These are phyloP conservation scores for Talaromyces ruber DNA, from an alignment of 495 filamentous ascomycete species.

Conservation along the genomic window DNA sequence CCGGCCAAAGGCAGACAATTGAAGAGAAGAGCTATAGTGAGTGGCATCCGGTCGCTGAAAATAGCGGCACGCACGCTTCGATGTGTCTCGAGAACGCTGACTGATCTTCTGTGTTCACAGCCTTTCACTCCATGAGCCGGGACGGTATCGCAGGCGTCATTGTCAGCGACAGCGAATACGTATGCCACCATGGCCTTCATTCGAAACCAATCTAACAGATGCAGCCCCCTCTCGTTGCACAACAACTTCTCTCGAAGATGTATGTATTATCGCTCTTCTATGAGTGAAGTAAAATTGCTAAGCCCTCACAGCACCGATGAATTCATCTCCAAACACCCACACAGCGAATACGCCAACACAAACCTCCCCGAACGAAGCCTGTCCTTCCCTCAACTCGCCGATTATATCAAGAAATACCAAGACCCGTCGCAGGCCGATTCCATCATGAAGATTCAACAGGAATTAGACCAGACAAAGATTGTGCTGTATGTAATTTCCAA, in stretches of 20 bases:
- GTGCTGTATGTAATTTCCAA: slow-evolving; percentile 52
- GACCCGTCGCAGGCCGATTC: slow-evolving; percentile 81
- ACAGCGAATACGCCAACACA: slow-evolving; percentile 50
- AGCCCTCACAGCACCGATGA: slow-evolving; percentile 54
- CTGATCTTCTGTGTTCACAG: slow-evolving; percentile 23
- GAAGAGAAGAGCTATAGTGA: slow-evolving; percentile 60
- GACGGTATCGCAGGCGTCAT: slow-evolving; percentile 85
- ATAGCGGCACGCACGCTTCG: too few species aligned
- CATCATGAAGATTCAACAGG: slow-evolving; percentile 92
- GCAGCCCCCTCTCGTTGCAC: slow-evolving; percentile 74
- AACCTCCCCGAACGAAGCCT: slow-evolving; percentile 25
- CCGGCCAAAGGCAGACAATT: slow-evolving; percentile 85
- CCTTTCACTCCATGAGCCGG: slow-evolving; percentile 85
- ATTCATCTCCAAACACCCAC: slow-evolving; percentile 75
- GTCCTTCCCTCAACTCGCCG: slow-evolving; percentile 64
- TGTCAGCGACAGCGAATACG: slow-evolving; percentile 82
- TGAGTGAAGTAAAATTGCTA: too few species aligned
- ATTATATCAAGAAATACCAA: slow-evolving; percentile 80
- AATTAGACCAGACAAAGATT: slow-evolving; percentile 97
- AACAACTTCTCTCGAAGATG: slow-evolving; percentile 85
- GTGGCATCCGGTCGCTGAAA: not conserved
- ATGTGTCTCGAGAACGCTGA: too few species aligned
- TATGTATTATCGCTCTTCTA: too few species aligned
- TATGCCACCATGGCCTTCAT: not conserved
- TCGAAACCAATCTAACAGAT: not conserved